Evolutionary conservation across 495 filamentous ascomycete genomes (phyloP).

Genomic region (Pyrenula massariospora): DNA sequence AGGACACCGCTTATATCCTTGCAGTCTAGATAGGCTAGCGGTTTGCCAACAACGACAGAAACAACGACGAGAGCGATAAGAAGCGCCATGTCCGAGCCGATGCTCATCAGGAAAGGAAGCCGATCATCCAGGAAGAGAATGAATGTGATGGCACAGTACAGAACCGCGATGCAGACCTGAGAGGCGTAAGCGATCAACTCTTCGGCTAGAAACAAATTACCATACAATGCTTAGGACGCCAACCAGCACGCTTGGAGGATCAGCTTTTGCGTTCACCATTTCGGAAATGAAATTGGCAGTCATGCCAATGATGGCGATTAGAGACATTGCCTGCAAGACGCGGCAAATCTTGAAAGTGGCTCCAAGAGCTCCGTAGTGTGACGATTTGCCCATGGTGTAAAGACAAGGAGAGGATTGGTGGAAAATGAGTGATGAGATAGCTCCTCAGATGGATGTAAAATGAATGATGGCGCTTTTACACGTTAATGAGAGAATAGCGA

Average conservation of each 20-base stretch:
- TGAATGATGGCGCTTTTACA: no score
- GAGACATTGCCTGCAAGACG: constrained; percentile 53
- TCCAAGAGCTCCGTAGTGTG: constrained; percentile 56
- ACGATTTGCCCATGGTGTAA: constrained; percentile 6
- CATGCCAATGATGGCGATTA: constrained; percentile 73
- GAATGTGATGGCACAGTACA: constrained; percentile 65
- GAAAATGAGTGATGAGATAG: neutral
- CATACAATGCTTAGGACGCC: constrained; percentile 71
- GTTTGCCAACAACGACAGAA: constrained; percentile 64
- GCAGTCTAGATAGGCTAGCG: constrained; percentile 70
- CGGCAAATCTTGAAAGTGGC: constrained; percentile 66
- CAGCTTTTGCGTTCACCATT: constrained; percentile 50
- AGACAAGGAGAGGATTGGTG: neutral
- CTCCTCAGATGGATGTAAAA: no score
- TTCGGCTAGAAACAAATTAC: constrained; percentile 7
- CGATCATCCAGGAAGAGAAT: constrained; percentile 68
- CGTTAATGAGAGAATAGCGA: no score
- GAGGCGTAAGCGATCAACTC: neutral
- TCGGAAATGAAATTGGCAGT: constrained; percentile 72
- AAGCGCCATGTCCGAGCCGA: constrained; percentile 51
- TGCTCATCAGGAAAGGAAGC: constrained; percentile 58
- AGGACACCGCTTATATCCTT: constrained; percentile 30
- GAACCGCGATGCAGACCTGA: constrained; percentile 61
- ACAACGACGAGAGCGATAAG: constrained; percentile 64
- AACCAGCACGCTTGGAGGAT: constrained; percentile 60